Base-by-base conservation (phyloP, 331 rosid species). In the Rosa hybrid region DNA sequence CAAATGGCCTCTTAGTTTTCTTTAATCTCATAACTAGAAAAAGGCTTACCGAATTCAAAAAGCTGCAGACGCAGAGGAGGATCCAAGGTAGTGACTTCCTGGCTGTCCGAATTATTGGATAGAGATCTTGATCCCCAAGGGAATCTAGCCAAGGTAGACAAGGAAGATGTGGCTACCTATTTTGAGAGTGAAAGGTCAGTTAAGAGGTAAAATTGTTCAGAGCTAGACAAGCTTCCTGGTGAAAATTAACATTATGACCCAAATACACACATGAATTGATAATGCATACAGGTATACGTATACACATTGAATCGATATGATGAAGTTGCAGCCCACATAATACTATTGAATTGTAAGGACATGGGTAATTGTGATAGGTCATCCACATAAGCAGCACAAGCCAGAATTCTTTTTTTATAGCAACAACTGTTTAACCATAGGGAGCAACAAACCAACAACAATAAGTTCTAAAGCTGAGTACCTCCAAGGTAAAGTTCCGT, bases 91-190 rank as follows among this genome's bases (percentile, higher is more conserved):
- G 39, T 38, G 39, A 62, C 68, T 25, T 85, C 90, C 20, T 76
- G 78, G 81, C 83, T 82, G 38, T 42, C 45, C 48, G 83, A 78
- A 84, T 57, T 79, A 60, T 85, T 84, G 5, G 81, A 68, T 42
- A 81, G 39, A 25, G 92, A 85, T 78, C 83, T 92, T 53, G 89
- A 82, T 54, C 98, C 97, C 98, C 98, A 94, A 75, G 97, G 91
- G 87, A 91, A 83, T 83, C 98, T 94, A 45, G 97, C 87, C 75
- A 87, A 76, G 83, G 91, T 85, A 75, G 97, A 91, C 87, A 94
- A 83, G 70, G 94, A 89, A 83, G 97, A 94, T 25, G 91, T 83
- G 73, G 91, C 88, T 69, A 77, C 84, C 97, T 92, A 84, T 71
- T 72, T 77, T 68, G 41, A 82, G 59, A 84, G 73, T 70, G 77